Evolutionary conservation across 805 yeast genomes (phyloP).

Genomic region (Blastobotrys muscicola): DNA sequence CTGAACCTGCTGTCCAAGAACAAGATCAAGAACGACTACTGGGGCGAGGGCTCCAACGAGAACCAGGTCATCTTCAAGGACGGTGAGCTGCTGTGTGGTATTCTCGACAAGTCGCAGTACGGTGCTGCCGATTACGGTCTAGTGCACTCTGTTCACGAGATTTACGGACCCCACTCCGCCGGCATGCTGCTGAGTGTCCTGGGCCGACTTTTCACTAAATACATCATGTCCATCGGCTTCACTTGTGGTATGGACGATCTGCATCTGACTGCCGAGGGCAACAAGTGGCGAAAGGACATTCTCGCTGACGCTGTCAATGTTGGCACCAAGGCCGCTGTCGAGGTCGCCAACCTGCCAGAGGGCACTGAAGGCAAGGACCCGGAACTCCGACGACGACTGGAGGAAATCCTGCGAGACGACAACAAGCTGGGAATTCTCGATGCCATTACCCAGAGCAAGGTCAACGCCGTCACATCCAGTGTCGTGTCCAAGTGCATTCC

Average conservation of each 20-base stretch:
- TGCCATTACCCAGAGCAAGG: slow-evolving; percentile 91
- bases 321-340: slow-evolving; percentile 89
- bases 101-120: slow-evolving; percentile 93
- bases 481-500: slow-evolving; percentile 95
- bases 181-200: slow-evolving; percentile 86
- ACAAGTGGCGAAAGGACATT: slow-evolving; percentile 77
- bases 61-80: slow-evolving; percentile 76
- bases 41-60: slow-evolving; percentile 82
- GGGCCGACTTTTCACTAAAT: slow-evolving; percentile 91
- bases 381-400: slow-evolving; percentile 79
- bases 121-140: slow-evolving; percentile 97
- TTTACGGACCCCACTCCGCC: slow-evolving; percentile 85
- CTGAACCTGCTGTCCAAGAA: slow-evolving; percentile 73
- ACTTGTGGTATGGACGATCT: slow-evolving; percentile 99
- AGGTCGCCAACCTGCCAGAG: slow-evolving; percentile 74
- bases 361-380: slow-evolving; percentile 43
- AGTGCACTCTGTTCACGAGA: slow-evolving; percentile 92
- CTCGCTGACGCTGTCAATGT: slow-evolving; percentile 66
- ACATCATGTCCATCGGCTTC: slow-evolving; percentile 83
- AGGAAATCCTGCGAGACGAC: slow-evolving; percentile 91
- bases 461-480: slow-evolving; percentile 83
- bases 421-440: slow-evolving; percentile 86
- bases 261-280: slow-evolving; percentile 85
- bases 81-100: slow-evolving; percentile 87
- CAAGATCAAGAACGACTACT: slow-evolving; percentile 87